Evolutionary conservation across 1,284 basidiomycete species (phyloP), one percentile per base, ranked within the genome.

Genomic region (Ceratobasidium sp.): DNA sequence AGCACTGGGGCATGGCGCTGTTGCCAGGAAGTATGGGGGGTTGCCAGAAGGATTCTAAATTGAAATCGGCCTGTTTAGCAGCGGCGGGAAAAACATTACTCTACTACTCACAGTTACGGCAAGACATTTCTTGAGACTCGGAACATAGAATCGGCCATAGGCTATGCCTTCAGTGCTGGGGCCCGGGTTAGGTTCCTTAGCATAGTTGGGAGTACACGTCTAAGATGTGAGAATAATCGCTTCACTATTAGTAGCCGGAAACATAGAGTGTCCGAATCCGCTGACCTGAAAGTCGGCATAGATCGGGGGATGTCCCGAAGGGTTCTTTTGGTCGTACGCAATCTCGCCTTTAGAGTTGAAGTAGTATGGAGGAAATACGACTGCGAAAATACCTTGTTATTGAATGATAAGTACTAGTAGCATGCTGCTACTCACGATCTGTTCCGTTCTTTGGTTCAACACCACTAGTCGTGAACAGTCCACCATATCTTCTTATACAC

Each of bases 161-260:
- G 20, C 15, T 20, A 17, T 4, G 5, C 28, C n/a, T 26, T 33
- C n/a, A 9, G 15, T 44, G 54, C 26, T 20, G 54, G 17, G 17
- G 9, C 12, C 56, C 3, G n/a, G 33, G 23, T 44, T 64, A 2
- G 38, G 38, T n/a, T 44, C 62, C 20, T 44, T 38, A 20, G 62
- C 62, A 64, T 44, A 64, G 42, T 64, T 64, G 6, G 62, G 62
- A 44, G 62, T 64, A 38, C 62, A 64, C 9, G 23, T 64, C 62
- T 64, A 46, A 17, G n/a, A 38, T 10, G 56, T 3, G 28, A n/a
- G 26, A 3, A 59, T 7, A 10, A 59, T 3, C 3, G 23, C 5
- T 26, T 12, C 15, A 56, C n/a, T 23, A 56, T 46, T 46, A 46
- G 44, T 46, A 13, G 13, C 5, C 5, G 44, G 44, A 46, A 23